Evolutionary conservation across 495 filamentous ascomycete species (phyloP), one percentile per base, ranked within the genome.

Genomic region (Cercophora sp.): DNA sequence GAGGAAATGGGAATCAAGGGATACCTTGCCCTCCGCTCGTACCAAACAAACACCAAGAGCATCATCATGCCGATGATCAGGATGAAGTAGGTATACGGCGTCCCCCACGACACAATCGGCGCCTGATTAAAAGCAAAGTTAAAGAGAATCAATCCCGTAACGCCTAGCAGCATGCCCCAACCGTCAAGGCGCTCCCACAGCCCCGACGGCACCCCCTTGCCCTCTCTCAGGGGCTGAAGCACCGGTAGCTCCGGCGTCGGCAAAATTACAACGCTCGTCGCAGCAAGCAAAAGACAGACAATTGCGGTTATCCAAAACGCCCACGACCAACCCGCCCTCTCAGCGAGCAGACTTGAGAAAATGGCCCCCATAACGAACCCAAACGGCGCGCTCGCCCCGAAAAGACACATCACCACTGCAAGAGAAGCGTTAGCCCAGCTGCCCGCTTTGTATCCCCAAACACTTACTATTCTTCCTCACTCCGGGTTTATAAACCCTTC

Each of bases 241-340:
- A n/a, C n/a, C n/a, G n/a, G n/a, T n/a, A n/a, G n/a, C n/a, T 57
- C 61, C 32, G 51, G 56, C 24, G 69, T 34, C 27, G 85, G 85
- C 37, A 86, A 67, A 8, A 75, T 61, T 10, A 75, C 24, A 23
- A 67, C 60, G 8, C 69, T 75, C 5, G 72, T 37, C 8, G 70
- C 39, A 0, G 76, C 70, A 15, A 77, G 66, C 10, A 70, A 47
- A 0, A 69, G 48, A 22, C 71, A 75, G 11, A 76, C 62, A 50
- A 82, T 74, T 1, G 73, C 73, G 50, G 81, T 65, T 15, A 69
- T 66, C 76, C 77, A 87, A 58, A 77, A 86, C 0, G 76, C 68
- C 84, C 86, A 88, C 1, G 78, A 79, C 86, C 84, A 88, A 72
- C 74, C 79, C 1, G 66, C 74, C 62, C 45, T 63, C 31, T 75